These are phyloP conservation scores for Hypoxylon sp. DNA, from an alignment of 2,329 filamentous ascomycete species.

Conservation along the genomic window DNA sequence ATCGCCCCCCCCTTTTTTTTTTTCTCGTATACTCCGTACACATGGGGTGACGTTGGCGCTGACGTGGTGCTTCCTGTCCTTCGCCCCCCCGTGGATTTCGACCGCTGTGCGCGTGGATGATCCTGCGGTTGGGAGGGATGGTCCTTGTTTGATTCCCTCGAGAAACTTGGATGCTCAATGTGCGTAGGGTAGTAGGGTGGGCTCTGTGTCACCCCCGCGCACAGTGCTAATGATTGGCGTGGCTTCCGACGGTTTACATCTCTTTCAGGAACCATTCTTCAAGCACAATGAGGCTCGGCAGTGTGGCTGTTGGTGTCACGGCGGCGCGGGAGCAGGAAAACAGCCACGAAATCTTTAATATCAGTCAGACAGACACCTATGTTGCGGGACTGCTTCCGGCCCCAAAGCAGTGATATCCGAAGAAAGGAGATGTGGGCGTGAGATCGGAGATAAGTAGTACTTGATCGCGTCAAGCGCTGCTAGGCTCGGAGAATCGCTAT, in stretches of 20 bases:
- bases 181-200: conserved; percentile 20
- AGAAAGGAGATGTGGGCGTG: too few species aligned
- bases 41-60: conserved; percentile 6
- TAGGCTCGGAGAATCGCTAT: too few species aligned
- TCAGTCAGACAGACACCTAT: too few species aligned
- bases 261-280: conserved; percentile 30
- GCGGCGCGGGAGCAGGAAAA: too few species aligned
- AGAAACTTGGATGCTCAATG: conserved; percentile 1
- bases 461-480: too few species aligned
- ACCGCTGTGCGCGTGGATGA: conserved; percentile 11
- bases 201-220: conserved; percentile 6
- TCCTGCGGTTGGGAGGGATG: conserved; percentile 5
- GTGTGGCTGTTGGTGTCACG: conserved; percentile 28
- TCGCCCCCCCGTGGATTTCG: conserved; percentile 4
- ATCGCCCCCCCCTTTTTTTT: neutral
- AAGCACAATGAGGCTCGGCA: conserved; percentile 23
- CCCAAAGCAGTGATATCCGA: too few species aligned
- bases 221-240: neutral
- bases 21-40: neutral
- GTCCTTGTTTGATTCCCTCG: neutral
- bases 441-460: too few species aligned
- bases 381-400: too few species aligned
- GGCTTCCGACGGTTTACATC: conserved; percentile 30
- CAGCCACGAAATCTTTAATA: conserved; percentile 1
- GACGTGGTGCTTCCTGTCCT: conserved; percentile 22